Conservation (phyloP, 2,329 filamentous ascomycete species). For the Aspergillus niger region DNA sequence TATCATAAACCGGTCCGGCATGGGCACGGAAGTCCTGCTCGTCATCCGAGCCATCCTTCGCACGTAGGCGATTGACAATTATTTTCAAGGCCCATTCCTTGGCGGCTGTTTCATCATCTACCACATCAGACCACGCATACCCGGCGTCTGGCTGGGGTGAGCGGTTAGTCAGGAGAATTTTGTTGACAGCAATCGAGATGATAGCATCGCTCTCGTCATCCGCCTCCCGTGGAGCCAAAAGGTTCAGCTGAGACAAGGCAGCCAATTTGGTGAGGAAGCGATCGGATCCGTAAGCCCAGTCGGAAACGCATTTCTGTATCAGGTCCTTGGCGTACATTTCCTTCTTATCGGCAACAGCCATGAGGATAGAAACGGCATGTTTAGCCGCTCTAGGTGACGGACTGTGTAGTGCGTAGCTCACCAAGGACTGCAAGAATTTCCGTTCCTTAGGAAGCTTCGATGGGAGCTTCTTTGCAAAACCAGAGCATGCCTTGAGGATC, state of each 20-base stretch:
- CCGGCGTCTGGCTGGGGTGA: constrained; percentile 56
- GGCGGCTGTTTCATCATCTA: constrained; percentile 79
- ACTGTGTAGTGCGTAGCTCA: constrained; percentile 80
- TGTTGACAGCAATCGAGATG: constrained; percentile 72
- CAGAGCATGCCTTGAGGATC: constrained; percentile 91
- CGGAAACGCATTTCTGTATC: constrained; percentile 71
- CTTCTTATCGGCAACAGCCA: constrained; percentile 74
- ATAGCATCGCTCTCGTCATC: constrained; percentile 76
- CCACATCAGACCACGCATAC: constrained; percentile 68
- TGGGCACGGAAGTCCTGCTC: constrained; percentile 51
- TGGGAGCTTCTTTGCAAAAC: constrained; percentile 83
- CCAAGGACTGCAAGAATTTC: constrained; percentile 77
- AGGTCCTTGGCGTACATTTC: constrained; percentile 85
- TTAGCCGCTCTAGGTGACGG: constrained; percentile 82
- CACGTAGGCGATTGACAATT: constrained; percentile 81
- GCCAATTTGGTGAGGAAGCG: constrained; percentile 67
- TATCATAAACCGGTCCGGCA: constrained; percentile 71
- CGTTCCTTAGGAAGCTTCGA: constrained; percentile 79
- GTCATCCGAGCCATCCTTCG: constrained; percentile 53
- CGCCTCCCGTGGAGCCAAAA: constrained; percentile 71
- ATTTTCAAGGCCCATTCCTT: constrained; percentile 84
- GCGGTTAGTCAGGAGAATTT: constrained; percentile 71
- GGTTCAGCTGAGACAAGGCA: constrained; percentile 66
- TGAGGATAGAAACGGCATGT: constrained; percentile 87
- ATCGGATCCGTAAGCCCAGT: constrained; percentile 70